Conservation (phyloP, 768 basidiomycete genomes). For the Arthromyces matolae region DNA sequence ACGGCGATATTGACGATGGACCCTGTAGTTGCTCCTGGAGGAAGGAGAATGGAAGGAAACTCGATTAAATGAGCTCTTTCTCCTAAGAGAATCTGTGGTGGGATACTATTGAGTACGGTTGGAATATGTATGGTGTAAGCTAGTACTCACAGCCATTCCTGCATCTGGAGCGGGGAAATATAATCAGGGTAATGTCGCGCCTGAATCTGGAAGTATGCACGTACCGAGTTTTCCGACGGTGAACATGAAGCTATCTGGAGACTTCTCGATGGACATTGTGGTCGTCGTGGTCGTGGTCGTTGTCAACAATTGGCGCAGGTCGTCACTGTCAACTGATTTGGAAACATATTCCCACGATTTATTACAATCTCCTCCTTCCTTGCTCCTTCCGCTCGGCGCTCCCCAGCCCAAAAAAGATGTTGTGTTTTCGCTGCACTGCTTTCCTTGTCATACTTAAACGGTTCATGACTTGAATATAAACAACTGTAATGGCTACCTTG, state of each 20-base stretch:
- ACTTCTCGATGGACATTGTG: slow-evolving; percentile 18
- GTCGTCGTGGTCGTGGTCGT: slow-evolving; percentile 9
- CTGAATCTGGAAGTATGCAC: slow-evolving; percentile 21
- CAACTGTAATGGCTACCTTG: too few relatives aligned
- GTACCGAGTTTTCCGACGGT: slow-evolving; percentile 94
- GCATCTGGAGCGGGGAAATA: slow-evolving; percentile 61
- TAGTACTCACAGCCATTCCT: slow-evolving; percentile 77
- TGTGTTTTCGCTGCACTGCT: too few relatives aligned
- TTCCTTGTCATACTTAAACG: too few relatives aligned
- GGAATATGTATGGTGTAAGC: not conserved
- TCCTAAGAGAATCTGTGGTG: slow-evolving; percentile 85
- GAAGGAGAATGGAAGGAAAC: slow-evolving; percentile 93
- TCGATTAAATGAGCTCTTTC: slow-evolving; percentile 96
- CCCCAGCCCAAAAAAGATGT: too few relatives aligned
- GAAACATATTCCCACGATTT: slow-evolving; percentile 11
- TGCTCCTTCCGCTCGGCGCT: too few relatives aligned
- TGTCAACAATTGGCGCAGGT: not conserved
- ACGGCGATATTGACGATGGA: slow-evolving; percentile 98
- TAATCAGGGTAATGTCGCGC: slow-evolving; percentile 1
- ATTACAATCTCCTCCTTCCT: too few relatives aligned
- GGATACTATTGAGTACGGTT: slow-evolving; percentile 6
- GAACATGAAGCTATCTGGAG: slow-evolving; percentile 76
- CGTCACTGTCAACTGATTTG: slow-evolving; percentile 4
- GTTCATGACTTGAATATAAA: too few relatives aligned
- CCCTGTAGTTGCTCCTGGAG: slow-evolving; percentile 87